phyloP scores from a whole-genome alignment of 129 eudicot species.

The carrot (Daucus carota) region DH1_v3.0 NC_030384.2:26019001-26019500 shows the following conservation, averaged over 20 bases:
- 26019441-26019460: not conserved
- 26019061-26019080: not conserved
- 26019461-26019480: not conserved
- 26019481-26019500: not conserved
- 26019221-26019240: not conserved
- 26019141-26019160: too few relatives aligned
- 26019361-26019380: not conserved
- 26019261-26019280: not conserved
- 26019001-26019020: slow-evolving; percentile 6
- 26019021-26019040: not conserved
- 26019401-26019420: not conserved
- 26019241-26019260: not conserved
- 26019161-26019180: too few relatives aligned
- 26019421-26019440: not conserved
- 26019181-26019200: too few relatives aligned
- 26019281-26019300: not conserved
- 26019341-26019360: not conserved
- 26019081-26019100: not conserved
- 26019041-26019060: not conserved
- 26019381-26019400: not conserved
- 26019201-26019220: too few relatives aligned
- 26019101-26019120: too few relatives aligned
- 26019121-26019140: too few relatives aligned
- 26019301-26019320: not conserved
- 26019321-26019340: not conserved